Evolutionary conservation across 495 filamentous ascomycete genomes (phyloP).

Genomic region (Talaromyces trachyspermus): DNA sequence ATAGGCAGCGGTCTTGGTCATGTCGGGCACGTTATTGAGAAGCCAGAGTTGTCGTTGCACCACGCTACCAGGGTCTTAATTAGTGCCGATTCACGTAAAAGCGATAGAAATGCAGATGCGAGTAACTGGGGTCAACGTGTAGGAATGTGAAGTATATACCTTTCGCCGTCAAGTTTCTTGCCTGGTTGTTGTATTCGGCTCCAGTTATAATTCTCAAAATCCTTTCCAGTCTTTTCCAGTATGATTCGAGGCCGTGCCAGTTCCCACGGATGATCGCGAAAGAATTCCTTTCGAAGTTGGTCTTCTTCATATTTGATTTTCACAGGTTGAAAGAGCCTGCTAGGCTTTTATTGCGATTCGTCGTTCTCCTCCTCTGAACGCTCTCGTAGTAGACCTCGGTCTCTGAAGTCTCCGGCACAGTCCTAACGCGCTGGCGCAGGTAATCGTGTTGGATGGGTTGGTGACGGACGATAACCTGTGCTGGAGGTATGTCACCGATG

Average conservation of each 20-base stretch:
- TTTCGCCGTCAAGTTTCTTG: conserved; percentile 76
- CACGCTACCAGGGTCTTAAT: conserved; percentile 66
- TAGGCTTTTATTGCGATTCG: conserved; percentile 50
- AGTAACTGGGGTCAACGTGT: not conserved
- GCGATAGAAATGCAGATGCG: no score
- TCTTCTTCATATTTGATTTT: conserved; percentile 81
- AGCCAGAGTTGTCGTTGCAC: conserved; percentile 87
- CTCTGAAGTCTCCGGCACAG: conserved; percentile 21
- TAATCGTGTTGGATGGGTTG: conserved; percentile 61
- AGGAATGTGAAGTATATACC: conserved; percentile 54
- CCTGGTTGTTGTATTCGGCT: conserved; percentile 69
- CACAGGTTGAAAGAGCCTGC: conserved; percentile 72
- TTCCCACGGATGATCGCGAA: conserved; percentile 94
- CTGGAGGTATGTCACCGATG: conserved; percentile 66
- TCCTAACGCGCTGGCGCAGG: conserved; percentile 40
- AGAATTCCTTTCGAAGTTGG: conserved; percentile 70
- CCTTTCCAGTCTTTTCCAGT: conserved; percentile 78
- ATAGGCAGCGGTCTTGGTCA: conserved; percentile 65
- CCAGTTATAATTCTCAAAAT: conserved; percentile 73
- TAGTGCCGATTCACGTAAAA: no score
- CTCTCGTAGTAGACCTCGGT: conserved; percentile 31
- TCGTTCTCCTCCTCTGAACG: conserved; percentile 32
- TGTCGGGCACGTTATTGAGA: conserved; percentile 53
- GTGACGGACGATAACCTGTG: conserved; percentile 65
- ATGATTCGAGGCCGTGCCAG: conserved; percentile 80